These are phyloP conservation scores for Sugiyamaella novakii DNA, from an alignment of 1,139 yeast species.

Conservation along the genomic window DNA sequence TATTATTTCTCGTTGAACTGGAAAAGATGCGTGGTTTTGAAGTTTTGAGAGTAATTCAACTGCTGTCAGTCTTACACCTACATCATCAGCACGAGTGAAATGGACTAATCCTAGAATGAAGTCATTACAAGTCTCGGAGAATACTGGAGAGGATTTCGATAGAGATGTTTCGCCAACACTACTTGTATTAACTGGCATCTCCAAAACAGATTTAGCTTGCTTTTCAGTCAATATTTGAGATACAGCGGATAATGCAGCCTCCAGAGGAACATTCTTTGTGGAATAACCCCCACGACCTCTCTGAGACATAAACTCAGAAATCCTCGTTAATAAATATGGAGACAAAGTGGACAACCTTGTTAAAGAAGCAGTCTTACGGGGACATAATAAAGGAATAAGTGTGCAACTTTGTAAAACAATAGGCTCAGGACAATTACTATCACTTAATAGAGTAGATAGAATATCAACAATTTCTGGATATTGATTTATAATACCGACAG, in stretches of 20 bases:
- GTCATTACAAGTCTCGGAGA: slow-evolving; percentile 24
- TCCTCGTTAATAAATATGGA: slow-evolving; percentile 28
- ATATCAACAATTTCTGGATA: slow-evolving; percentile 32
- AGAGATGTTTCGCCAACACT: not conserved
- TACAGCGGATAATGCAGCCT: slow-evolving; percentile 36
- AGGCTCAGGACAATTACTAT: slow-evolving; percentile 24
- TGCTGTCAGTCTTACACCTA: slow-evolving; percentile 39
- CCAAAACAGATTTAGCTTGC: slow-evolving; percentile 25
- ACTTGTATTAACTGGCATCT: not conserved
- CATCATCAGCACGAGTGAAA: slow-evolving; percentile 34
- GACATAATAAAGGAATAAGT: slow-evolving; percentile 34
- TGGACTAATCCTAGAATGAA: slow-evolving; percentile 32
- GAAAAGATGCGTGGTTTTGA: slow-evolving; percentile 30
- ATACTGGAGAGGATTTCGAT: slow-evolving; percentile 7
- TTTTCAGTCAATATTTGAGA: slow-evolving; percentile 33
- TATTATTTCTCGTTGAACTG: slow-evolving; percentile 32
- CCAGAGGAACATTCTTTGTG: slow-evolving; percentile 27
- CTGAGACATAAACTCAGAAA: slow-evolving; percentile 24
- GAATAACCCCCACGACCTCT: slow-evolving; percentile 12
- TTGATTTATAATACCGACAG: slow-evolving; percentile 28
- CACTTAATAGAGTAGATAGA: slow-evolving; percentile 28
- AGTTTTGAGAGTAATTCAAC: slow-evolving; percentile 39
- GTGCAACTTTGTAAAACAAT: slow-evolving; percentile 33
- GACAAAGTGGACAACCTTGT: slow-evolving; percentile 21
- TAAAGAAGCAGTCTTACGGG: slow-evolving; percentile 26